Evolutionary conservation across 192 early-diverging fungal species (phyloP).

Genomic region (Podila verticillata): DNA sequence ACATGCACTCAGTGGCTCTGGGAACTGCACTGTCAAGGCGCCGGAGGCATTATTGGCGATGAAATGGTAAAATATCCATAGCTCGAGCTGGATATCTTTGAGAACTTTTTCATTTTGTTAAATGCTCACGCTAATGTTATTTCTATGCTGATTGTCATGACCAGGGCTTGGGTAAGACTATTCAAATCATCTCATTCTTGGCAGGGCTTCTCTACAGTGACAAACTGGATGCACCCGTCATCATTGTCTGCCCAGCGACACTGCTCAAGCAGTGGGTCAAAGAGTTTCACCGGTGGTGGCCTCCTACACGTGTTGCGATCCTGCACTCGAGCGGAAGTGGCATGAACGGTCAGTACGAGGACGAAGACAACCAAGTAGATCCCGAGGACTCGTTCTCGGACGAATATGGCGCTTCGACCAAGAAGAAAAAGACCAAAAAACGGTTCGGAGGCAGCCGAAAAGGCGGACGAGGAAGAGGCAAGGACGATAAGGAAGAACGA

Average conservation of each 20-base stretch:
- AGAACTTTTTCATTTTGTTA: not conserved
- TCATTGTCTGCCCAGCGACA: slow-evolving; percentile 83
- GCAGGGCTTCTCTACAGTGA: slow-evolving; percentile 80
- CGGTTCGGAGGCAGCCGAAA: slow-evolving; percentile 38
- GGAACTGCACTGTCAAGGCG: slow-evolving; percentile 86
- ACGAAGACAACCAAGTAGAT: slow-evolving; percentile 33
- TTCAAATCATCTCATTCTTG: slow-evolving; percentile 89
- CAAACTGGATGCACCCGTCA: slow-evolving; percentile 38
- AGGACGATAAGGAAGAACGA: slow-evolving; percentile 31
- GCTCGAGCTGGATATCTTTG: not conserved
- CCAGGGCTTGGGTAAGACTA: slow-evolving; percentile 92
- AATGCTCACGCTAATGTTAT: slow-evolving; percentile 1
- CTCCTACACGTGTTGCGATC: slow-evolving; percentile 87
- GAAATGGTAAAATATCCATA: slow-evolving; percentile 74
- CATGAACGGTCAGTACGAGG: slow-evolving; percentile 52
- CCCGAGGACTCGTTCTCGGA: slow-evolving; percentile 37
- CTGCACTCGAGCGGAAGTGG: slow-evolving; percentile 89
- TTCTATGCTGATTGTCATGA: slow-evolving; percentile 16
- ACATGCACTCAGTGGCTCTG: slow-evolving; percentile 88
- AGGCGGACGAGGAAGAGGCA: not conserved
- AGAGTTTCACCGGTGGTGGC: slow-evolving; percentile 87
- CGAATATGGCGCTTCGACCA: slow-evolving; percentile 39
- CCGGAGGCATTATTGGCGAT: slow-evolving; percentile 93
- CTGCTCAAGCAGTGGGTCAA: slow-evolving; percentile 85
- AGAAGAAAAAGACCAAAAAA: slow-evolving; percentile 28